Evolutionary conservation across 805 yeast genomes (phyloP), one percentile per base, ranked within the genome.

Genomic region (Suhomyces vadensis): DNA sequence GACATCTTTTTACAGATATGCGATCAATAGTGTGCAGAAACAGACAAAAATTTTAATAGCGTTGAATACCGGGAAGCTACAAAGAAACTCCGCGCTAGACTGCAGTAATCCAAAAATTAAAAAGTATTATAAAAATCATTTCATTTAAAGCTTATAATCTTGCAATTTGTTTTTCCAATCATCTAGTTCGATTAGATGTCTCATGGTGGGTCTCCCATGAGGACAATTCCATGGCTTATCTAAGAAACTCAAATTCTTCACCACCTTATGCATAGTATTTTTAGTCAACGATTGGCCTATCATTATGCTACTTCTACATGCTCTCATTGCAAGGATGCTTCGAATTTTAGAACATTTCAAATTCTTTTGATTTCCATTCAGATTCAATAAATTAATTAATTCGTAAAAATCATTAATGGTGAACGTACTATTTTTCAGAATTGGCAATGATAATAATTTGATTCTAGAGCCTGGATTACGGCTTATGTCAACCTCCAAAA

Each of bases 221-320:
- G 99, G 99, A 57, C 90, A 82, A 54, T 84, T 85, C 99, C 99
- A 94, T 0, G 99, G 99, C 58, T 88, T 87, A 49, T 89, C 91
- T 29, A 94, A 70, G 0, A 62, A 68, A 9, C 92, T 79, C 41
- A 94, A 67, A 56, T 89, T 77, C 23, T 67, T 60, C 5, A 94
- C 91, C 2, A 94, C 81, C 29, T 57, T 67, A 1, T 63, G 59
- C 99, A 94, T 94, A 6, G 80, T 76, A 6, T 61, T 69, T 23
- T 43, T 51, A 6, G 71, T 74, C 36, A 94, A 70, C 3, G 84
- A 78, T 51, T 77, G 83, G 0, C 99, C 99, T 38, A 94, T 82
- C 99, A 94, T 94, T 21, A 92, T 87, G 52, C 96, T 88, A 41
- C 82, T 81, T 39, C 99, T 71, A 62, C 99, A 94, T 0, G 99